A percentile compares a stretch with the other conserved stretches of the same genome.
phyloP scores from a whole-genome alignment of 257 asterid species.

The Leonotis leonurus region DNA sequence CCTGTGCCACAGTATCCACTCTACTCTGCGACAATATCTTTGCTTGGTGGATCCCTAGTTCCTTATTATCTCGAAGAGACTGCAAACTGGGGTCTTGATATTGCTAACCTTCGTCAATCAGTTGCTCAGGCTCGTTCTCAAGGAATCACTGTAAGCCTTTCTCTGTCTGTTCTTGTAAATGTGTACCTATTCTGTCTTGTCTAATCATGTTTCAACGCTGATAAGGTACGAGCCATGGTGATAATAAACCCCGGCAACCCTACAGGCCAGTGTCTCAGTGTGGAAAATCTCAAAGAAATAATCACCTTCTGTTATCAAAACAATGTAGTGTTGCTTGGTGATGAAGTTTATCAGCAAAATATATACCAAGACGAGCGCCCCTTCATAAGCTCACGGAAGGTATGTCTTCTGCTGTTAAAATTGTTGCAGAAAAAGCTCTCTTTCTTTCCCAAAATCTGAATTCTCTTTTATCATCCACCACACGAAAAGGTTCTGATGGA shows the following conservation, averaged over 20 bases:
- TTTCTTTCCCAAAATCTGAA: not conserved
- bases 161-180: not conserved
- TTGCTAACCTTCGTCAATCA: conserved; percentile 70
- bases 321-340: conserved; percentile 78
- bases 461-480: not conserved
- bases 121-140: conserved; percentile 79
- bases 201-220: not conserved
- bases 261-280: conserved; percentile 94
- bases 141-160: conserved; percentile 68
- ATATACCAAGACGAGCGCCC: conserved; percentile 98
- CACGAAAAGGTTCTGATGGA: conserved; percentile 66
- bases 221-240: conserved; percentile 97
- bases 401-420: conserved; percentile 11
- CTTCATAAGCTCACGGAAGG: conserved; percentile 87
- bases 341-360: conserved; percentile 98
- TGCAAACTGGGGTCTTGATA: conserved; percentile 96
- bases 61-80: conserved; percentile 97
- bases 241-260: conserved; percentile 98
- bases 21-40: conserved; percentile 84
- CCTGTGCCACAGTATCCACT: conserved; percentile 99
- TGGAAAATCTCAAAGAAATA: conserved; percentile 61
- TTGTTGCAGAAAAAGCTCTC: not conserved
- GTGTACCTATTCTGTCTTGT: not conserved
- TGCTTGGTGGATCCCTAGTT: conserved; percentile 85
- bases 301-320: conserved; percentile 71